Evolutionary conservation across 73 alveolate genomes (phyloP).

Genomic region (Paramecium primaurelia): DNA sequence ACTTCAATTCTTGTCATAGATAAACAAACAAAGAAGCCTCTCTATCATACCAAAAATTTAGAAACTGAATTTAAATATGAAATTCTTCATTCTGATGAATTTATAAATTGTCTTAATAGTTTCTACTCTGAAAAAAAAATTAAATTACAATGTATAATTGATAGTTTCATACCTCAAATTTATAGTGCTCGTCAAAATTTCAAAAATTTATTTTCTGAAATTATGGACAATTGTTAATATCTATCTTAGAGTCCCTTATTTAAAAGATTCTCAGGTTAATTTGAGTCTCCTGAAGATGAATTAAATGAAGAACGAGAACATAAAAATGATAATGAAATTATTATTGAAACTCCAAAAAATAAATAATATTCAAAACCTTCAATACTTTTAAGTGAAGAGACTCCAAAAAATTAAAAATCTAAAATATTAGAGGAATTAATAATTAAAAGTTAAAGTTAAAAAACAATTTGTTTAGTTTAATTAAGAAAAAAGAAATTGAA

Average conservation of each 20-base stretch:
- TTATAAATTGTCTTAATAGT: neutral
- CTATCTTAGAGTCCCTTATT: neutral
- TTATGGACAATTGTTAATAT: neutral
- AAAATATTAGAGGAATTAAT: neutral
- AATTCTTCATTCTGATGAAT: neutral
- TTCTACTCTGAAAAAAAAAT: neutral
- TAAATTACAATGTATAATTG: neutral
- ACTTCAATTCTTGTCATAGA: neutral
- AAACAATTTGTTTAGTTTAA: neutral
- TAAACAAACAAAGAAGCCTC: neutral
- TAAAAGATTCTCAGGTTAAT: neutral
- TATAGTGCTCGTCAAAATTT: neutral
- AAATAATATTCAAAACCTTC: neutral
- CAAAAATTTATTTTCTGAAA: neutral
- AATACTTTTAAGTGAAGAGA: neutral
- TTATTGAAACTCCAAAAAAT: neutral
- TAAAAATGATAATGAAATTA: neutral
- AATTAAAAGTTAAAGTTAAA: neutral
- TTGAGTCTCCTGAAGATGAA: neutral
- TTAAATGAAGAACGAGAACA: neutral
- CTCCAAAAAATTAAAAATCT: neutral
- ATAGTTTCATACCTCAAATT: neutral
- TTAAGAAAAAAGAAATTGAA: neutral
- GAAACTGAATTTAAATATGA: conserved; percentile 19
- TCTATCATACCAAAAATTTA: neutral